Base-by-base conservation (phyloP, 192 early-diverging fungal genomes). In the Entomortierella chlamydospora region DNA sequence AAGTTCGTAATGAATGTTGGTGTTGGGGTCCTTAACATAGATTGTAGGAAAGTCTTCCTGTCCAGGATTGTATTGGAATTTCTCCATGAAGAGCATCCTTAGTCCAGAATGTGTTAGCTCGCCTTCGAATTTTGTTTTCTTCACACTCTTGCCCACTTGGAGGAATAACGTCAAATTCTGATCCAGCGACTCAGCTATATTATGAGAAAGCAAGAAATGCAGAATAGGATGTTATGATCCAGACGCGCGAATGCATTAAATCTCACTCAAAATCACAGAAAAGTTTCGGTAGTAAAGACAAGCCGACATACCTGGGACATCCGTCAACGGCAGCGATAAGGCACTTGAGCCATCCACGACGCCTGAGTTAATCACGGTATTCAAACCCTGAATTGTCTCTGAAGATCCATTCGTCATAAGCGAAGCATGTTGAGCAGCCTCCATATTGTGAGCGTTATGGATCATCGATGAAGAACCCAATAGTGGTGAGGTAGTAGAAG, bases 21-120 rank as follows among this genome's bases (percentile, higher is more conserved):
- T 53, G 25, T 77, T 64, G 0, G 85, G 68, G 61, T 93, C 90
- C 29, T 84, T 84, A 43, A 93, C 88, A 63, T 93, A 93, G 12
- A 93, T 89, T 23, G 83, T 83, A 0, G 92, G 91, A 53, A 93
- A 86, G 49, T 89, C 84, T 17, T 89, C 71, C 65, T 91, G 86
- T 13, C 86, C 87, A 39, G 91, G 78, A 53, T 86, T 87, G 55
- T 85, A 88, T 54, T 81, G 82, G 56, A 91, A 93, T 56, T 90
- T 90, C 57, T 93, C 92, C 59, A 92, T 90, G 70, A 93, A 93
- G 49, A 93, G 57, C 82, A 92, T 90, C 56, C 85, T 70, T 23
- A 93, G 77, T 1, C 82, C 82, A 17, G 90, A 84, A 26, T 87
- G 80, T 41, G 86, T 89, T 34, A 88, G 72, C 8, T 87, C 84